Evolutionary conservation across 331 rosid genomes (phyloP), one percentile per base, ranked within the genome.

Genomic region (Prunus yedoensis): DNA sequence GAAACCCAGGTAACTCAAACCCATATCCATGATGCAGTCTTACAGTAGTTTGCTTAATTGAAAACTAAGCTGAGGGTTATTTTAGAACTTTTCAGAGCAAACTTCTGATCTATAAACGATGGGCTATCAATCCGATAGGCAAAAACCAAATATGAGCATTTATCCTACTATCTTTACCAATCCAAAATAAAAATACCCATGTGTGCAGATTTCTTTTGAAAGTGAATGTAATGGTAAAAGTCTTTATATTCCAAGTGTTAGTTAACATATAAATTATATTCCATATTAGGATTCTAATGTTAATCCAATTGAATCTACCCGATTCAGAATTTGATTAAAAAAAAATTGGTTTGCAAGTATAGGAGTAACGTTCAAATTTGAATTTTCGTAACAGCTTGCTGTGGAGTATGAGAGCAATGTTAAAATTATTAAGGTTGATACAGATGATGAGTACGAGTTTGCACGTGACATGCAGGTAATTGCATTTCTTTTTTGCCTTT

Each of bases 381-480:
- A 27, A 66, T 71, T 76, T 73, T 41, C 58, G 5, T 51, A 10
- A 62, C 93, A 94, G 98, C 98, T 94, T 66, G 95, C 97, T 18
- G 96, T 94, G 20, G 96, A 94, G 87, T 91, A 91, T 23, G 87
- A 89, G 66, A 62, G 67, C 66, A 89, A 85, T 64, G 93, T 86
- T 13, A 43, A 83, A 70, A 83, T 94, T 77, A 79, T 94, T n/a
- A 91, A 94, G 86, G 97, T 94, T 67, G 99, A 91, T 74, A 94
- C 96, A 10, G 99, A 94, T 72, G 91, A 91, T 5, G 97, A 91
- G 81, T 90, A 91, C 47, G 92, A 91, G 76, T 91, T 90, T 59
- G 88, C 96, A 2, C 91, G 89, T 0, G 97, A 91, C 74, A 91
- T 91, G 99, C 97, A 94, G 96, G 99, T 94, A 78, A 71, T 49